A percentile compares a stretch with the other conserved stretches of the same genome.
Conservation (phyloP, 2,329 filamentous ascomycete species). For the Orbilia ellipsospora region DNA sequence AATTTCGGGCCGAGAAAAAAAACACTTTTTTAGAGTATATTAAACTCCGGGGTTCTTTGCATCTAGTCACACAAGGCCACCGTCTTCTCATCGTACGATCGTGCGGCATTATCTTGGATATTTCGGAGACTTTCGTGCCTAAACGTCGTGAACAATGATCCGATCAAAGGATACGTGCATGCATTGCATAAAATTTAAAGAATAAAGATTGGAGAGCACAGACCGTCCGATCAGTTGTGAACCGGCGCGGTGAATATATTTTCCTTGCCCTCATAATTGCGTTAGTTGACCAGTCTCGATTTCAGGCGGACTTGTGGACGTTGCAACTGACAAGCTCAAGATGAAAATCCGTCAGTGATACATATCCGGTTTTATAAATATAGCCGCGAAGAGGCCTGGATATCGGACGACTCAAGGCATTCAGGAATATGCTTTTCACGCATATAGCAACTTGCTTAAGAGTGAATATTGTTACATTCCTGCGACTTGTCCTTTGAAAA, state of each 20-base stretch:
- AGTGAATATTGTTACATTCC: too few relatives aligned
- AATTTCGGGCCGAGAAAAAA: neutral
- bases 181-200: neutral
- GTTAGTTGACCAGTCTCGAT: neutral
- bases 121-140: conserved; percentile 9
- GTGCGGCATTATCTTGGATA: conserved; percentile 21
- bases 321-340: neutral
- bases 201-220: too few relatives aligned
- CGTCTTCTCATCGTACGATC: too few relatives aligned
- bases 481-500: too few relatives aligned
- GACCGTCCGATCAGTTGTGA: too few relatives aligned
- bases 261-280: too few relatives aligned
- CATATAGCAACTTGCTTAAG: too few relatives aligned
- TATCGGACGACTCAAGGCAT: neutral
- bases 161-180: neutral
- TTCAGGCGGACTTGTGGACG: neutral
- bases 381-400: neutral
- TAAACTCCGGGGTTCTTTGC: neutral
- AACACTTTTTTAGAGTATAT: too few relatives aligned
- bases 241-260: too few relatives aligned
- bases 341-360: neutral
- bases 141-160: neutral
- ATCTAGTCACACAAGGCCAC: too few relatives aligned
- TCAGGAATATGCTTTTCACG: too few relatives aligned
- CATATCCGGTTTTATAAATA: neutral